A percentile compares a stretch with the other conserved stretches of the same genome.
These are phyloP conservation scores for Helichrysum umbraculigerum DNA, from an alignment of 129 eudicot species.

Conservation along the genomic window DNA sequence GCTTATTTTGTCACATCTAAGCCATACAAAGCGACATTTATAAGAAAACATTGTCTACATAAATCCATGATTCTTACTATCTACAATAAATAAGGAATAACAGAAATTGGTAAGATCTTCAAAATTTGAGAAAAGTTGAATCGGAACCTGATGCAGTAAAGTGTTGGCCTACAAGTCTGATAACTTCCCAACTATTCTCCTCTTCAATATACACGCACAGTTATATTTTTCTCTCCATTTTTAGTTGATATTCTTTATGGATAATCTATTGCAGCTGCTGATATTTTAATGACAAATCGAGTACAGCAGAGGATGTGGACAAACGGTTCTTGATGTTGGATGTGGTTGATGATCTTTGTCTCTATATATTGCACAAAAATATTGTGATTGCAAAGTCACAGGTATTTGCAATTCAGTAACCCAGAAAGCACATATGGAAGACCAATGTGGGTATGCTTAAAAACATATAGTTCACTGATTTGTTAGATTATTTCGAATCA, in stretches of 20 bases:
- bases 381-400: slow-evolving; percentile 66
- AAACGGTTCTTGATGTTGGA: slow-evolving; percentile 92
- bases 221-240: background rate
- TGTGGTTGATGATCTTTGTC: slow-evolving; percentile 98
- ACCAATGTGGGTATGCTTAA: slow-evolving; percentile 65
- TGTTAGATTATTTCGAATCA: background rate
- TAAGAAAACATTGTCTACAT: background rate
- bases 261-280: slow-evolving; percentile 70
- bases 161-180: background rate
- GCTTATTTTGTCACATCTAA: background rate
- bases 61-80: background rate
- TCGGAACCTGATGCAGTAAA: background rate
- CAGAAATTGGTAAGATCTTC: background rate
- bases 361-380: slow-evolving; percentile 74
- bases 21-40: background rate
- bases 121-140: background rate
- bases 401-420: slow-evolving; percentile 97
- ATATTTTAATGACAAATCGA: slow-evolving; percentile 61
- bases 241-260: slow-evolving; percentile 15
- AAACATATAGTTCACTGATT: background rate
- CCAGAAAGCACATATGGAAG: slow-evolving; percentile 80
- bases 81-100: background rate
- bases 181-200: no score
- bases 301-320: slow-evolving; percentile 74
- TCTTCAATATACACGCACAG: background rate